Evolutionary conservation across 129 eudicot genomes (phyloP), one percentile per base, ranked within the genome.

Genomic region (Saposhnikovia divaricata): DNA sequence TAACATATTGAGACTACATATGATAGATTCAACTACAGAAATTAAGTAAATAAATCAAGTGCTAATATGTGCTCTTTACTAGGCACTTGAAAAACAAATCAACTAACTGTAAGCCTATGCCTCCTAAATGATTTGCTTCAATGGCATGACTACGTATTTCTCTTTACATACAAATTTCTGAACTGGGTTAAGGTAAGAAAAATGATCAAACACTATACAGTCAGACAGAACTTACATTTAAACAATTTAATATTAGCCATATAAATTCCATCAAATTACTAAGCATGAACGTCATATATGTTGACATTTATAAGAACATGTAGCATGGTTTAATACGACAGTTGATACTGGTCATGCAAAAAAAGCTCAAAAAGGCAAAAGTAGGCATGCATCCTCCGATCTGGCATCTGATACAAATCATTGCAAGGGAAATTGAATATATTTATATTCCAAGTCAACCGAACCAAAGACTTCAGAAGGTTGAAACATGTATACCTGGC

Each of bases 401-500:
- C 72, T 25, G 16, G 18, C 27, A 42, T 23, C 40, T 57, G n/a
- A 63, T n/a, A 43, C 47, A 73, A 8, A 9, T 73, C 7, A 10
- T 18, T 43, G 6, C 28, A 21, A 10, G 11, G 9, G 11, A 74
- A 31, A 38, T 9, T n/a, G 13, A n/a, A 57, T 77, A 77, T 11
- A 34, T 39, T 8, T 12, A 53, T 77, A 47, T 57, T 13, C 31
- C 5, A 34, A 37, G 28, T 42, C 38, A 31, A 77, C 34, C 0
- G 21, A 77, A 77, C 50, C 7, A 57, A 37, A 77, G 45, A 27
- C 3, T 68, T 68, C 37, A 34, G 2, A 34, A 34, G 37, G 37
- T 34, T 34, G 37, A 15, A 27, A 75, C 37, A 46, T 28, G 9
- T 27, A 75, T 46, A 93, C 98, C 96, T 93, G 98, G 80, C 98